These are phyloP conservation scores for Globisporangium parvum DNA, from an alignment of 352 stramenopile genomes.

Conservation along the genomic window DNA sequence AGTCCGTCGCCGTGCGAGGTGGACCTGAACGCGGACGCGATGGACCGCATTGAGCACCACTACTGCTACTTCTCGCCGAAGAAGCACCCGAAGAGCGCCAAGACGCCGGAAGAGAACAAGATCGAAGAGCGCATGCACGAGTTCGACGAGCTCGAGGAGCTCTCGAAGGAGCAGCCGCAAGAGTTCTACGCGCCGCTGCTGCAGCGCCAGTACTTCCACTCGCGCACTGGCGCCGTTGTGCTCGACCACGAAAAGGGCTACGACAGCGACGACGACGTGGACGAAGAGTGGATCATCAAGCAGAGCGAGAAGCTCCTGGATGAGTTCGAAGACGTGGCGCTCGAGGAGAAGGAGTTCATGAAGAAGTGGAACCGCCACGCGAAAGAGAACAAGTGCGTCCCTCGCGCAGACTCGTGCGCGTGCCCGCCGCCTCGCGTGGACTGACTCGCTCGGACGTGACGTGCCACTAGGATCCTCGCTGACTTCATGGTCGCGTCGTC, in stretches of 20 bases:
- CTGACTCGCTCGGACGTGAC: too few species aligned
- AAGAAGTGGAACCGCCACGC: conserved; percentile 88
- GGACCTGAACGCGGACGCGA: conserved; percentile 40
- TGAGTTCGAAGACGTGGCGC: conserved; percentile 83
- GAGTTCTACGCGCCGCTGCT: conserved; percentile 71
- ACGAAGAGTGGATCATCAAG: conserved; percentile 86
- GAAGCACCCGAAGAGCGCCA: conserved; percentile 23
- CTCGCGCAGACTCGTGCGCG: too few species aligned
- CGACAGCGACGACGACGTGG: conserved; percentile 85
- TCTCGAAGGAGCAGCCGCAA: conserved; percentile 43
- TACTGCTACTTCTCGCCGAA: conserved; percentile 57
- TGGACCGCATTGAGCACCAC: conserved; percentile 56
- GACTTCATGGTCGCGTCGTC: conserved; percentile 86
- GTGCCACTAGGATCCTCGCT: conserved; percentile 74
- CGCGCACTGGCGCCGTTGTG: conserved; percentile 74
- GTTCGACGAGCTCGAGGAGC: conserved; percentile 64
- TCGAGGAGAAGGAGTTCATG: conserved; percentile 88
- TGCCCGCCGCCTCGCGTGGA: too few species aligned
- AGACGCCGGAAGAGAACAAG: conserved; percentile 22
- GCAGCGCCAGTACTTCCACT: conserved; percentile 87
- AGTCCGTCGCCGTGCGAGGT: conserved; percentile 45
- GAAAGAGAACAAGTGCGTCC: conserved; percentile 66
- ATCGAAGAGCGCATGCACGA: conserved; percentile 65
- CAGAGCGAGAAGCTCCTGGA: conserved; percentile 83
- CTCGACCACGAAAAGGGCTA: conserved; percentile 81